A percentile compares a stretch with the other conserved stretches of the same genome.
Conservation (phyloP, 108 stramenopile genomes). For the Pseudonitzschia multiseries region DNA sequence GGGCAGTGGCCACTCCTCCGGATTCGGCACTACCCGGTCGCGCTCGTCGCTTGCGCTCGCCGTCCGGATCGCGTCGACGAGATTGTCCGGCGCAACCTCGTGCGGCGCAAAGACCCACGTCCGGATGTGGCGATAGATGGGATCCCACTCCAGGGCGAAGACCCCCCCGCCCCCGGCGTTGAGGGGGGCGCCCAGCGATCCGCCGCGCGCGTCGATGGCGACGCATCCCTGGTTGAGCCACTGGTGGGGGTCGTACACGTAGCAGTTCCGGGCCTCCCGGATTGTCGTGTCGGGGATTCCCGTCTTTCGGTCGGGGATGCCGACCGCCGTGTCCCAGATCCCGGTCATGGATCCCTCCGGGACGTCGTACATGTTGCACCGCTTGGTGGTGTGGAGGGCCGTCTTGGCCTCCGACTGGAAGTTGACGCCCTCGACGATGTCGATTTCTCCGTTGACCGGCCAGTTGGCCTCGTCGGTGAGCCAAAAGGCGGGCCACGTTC, state of each 20-base stretch:
- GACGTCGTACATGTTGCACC: constrained; percentile 85
- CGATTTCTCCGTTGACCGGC: constrained; percentile 92
- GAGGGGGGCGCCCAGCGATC: constrained; percentile 70
- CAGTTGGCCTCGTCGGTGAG: constrained; percentile 86
- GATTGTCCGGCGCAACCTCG: constrained; percentile 67
- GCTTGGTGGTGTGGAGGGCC: constrained; percentile 72
- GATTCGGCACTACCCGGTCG: constrained; percentile 75
- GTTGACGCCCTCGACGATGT: constrained; percentile 90
- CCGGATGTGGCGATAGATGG: constrained; percentile 73
- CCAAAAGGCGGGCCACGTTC: constrained; percentile 91
- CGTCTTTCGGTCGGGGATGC: constrained; percentile 75
- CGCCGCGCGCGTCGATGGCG: constrained; percentile 60
- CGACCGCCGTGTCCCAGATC: constrained; percentile 79
- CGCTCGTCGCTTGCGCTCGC: constrained; percentile 37
- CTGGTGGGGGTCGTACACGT: constrained; percentile 88
- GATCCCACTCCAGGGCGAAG: constrained; percentile 90
- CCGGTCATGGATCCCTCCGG: constrained; percentile 69
- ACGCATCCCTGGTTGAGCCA: constrained; percentile 95
- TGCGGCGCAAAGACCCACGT: constrained; percentile 90
- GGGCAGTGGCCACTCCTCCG: constrained; percentile 77
- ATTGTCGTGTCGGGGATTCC: constrained; percentile 53
- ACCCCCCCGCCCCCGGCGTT: constrained; percentile 88
- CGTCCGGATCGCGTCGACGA: constrained; percentile 60
- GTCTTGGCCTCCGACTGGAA: constrained; percentile 82
- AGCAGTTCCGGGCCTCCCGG: constrained; percentile 68